A percentile compares a stretch with the other conserved stretches of the same genome.
Evolutionary conservation across 2,329 filamentous ascomycete species (phyloP).

Genomic region (Davidsoniella neocaledoniae): DNA sequence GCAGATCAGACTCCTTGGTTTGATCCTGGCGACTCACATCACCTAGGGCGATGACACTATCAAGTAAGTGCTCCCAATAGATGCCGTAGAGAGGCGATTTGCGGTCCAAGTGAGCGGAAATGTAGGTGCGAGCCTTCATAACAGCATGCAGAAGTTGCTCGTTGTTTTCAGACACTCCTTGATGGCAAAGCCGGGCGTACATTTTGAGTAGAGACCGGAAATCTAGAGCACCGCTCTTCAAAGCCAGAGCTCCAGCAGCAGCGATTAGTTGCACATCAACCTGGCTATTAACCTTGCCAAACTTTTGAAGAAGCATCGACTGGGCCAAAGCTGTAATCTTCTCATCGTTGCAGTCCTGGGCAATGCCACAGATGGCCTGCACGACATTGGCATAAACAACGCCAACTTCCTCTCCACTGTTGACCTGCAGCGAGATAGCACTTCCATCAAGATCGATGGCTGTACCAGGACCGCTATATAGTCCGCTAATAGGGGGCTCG

Average conservation of each 20-base stretch:
- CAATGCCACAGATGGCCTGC: conserved; percentile 86
- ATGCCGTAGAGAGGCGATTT: conserved; percentile 64
- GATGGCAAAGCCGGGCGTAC: conserved; percentile 57
- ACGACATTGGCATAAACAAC: conserved; percentile 75
- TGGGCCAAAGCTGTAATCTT: conserved; percentile 89
- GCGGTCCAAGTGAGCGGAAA: conserved; percentile 52
- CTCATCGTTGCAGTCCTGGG: conserved; percentile 61
- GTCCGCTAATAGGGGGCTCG: conserved; percentile 22
- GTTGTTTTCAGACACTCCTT: conserved; percentile 55
- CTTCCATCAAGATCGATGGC: conserved; percentile 36
- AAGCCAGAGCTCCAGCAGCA: conserved; percentile 61
- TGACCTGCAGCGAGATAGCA: conserved; percentile 59
- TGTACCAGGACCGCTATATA: conserved; percentile 40
- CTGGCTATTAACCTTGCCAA: conserved; percentile 62
- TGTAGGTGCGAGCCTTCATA: conserved; percentile 59
- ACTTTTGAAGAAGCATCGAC: conserved; percentile 92
- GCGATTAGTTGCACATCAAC: conserved; percentile 77
- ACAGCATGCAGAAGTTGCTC: conserved; percentile 53
- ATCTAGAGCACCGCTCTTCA: conserved; percentile 63
- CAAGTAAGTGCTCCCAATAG: conserved; percentile 69
- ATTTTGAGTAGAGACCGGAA: conserved; percentile 76
- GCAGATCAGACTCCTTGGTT: conserved; percentile 59
- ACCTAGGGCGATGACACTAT: conserved; percentile 77
- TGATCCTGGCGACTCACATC: conserved; percentile 63
- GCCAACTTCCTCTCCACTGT: conserved; percentile 62